Evolutionary conservation across 1,284 basidiomycete species (phyloP).

Genomic region (Phylloporus sp.): DNA sequence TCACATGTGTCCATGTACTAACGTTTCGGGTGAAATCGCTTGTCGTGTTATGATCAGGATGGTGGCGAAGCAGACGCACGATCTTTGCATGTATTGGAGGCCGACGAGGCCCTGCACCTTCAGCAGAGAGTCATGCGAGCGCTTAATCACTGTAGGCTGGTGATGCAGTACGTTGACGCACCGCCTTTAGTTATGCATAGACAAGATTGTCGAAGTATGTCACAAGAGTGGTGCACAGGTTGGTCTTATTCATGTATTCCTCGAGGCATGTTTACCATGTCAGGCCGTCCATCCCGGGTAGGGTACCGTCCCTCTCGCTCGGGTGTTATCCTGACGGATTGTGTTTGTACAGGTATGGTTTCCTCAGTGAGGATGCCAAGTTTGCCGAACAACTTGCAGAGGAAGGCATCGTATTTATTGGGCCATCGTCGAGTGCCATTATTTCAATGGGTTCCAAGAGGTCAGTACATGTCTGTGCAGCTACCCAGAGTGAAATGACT

Average conservation of each 20-base stretch:
- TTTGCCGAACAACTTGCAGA: constrained; percentile 88
- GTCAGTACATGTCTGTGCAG: constrained; percentile 36
- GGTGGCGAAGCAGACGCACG: constrained; percentile 84
- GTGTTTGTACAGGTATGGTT: constrained; percentile 73
- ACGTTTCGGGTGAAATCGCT: constrained; percentile 68
- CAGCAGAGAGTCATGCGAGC: constrained; percentile 87
- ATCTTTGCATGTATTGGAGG: constrained; percentile 82
- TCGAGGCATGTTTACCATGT: background rate
- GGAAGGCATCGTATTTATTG: constrained; percentile 95
- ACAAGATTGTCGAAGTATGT: constrained; percentile 89
- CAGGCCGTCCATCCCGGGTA: constrained; percentile 87
- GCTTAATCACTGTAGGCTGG: background rate
- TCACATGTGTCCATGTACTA: background rate
- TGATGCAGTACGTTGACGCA: constrained; percentile 11
- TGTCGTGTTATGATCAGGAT: constrained; percentile 92
- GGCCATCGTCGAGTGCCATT: constrained; percentile 93
- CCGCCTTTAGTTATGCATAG: constrained; percentile 73
- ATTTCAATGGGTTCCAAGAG: constrained; percentile 93
- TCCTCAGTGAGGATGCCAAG: constrained; percentile 90
- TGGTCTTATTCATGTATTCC: constrained; percentile 22
- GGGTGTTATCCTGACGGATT: constrained; percentile 3
- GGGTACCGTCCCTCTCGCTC: constrained; percentile 2
- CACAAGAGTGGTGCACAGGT: constrained; percentile 85
- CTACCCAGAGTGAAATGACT: background rate
- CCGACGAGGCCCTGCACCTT: constrained; percentile 96